These are phyloP conservation scores for Trichoderma koningii DNA, from an alignment of 2,329 filamentous ascomycete genomes.

Conservation along the genomic window DNA sequence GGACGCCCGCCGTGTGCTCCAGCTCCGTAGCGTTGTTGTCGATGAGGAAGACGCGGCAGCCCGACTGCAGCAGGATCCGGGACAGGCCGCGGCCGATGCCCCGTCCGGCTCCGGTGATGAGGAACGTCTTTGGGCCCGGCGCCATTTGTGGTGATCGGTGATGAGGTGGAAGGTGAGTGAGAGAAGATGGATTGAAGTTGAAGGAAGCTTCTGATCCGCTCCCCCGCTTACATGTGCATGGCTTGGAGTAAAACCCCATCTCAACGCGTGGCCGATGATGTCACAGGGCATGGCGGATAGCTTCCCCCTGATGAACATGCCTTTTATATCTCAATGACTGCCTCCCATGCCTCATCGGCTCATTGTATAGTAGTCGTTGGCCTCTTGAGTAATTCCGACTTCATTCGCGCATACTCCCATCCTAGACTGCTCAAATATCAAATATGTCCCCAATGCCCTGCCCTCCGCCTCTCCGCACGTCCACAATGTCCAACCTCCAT, in stretches of 20 bases:
- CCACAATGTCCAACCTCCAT: slow-evolving; percentile 66
- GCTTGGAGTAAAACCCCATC: neutral
- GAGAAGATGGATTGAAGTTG: neutral
- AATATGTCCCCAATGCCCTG: slow-evolving; percentile 66
- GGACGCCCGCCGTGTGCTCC: slow-evolving; percentile 37
- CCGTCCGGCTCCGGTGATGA: slow-evolving; percentile 33
- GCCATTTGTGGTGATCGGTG: slow-evolving; percentile 6
- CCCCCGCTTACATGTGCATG: neutral
- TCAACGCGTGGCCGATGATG: too few relatives aligned
- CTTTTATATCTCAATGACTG: too few relatives aligned
- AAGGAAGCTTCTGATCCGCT: neutral
- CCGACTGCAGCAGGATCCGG: slow-evolving; percentile 40
- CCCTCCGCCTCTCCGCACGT: slow-evolving; percentile 57
- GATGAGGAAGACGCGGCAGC: slow-evolving; percentile 45
- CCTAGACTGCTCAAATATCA: slow-evolving; percentile 50
- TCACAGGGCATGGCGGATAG: too few relatives aligned
- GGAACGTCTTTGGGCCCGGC: slow-evolving; percentile 29
- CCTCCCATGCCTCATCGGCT: too few relatives aligned
- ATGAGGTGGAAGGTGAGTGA: neutral
- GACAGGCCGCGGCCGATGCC: slow-evolving; percentile 33
- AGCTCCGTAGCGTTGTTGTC: slow-evolving; percentile 44
- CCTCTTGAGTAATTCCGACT: neutral
- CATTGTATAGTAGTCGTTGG: too few relatives aligned
- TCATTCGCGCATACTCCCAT: neutral
- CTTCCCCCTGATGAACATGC: too few relatives aligned